Evolutionary conservation across 768 basidiomycete species (phyloP).

Genomic region (Zangia roseola): DNA sequence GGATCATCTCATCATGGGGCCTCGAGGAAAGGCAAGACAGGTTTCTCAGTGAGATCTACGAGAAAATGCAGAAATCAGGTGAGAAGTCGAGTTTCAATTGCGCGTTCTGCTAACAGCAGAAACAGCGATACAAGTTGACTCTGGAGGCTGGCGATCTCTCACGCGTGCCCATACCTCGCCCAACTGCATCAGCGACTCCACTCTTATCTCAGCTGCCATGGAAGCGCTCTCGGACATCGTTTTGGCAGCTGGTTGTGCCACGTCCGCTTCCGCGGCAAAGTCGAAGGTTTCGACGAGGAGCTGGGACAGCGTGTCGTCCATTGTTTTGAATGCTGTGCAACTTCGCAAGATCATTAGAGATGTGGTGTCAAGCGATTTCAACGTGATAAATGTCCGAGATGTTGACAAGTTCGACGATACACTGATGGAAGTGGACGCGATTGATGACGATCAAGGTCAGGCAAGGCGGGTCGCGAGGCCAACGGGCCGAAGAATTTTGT

Average conservation of each 20-base stretch:
- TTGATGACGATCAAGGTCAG: no score
- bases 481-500: no score
- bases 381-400: no score
- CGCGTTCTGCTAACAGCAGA: neutral
- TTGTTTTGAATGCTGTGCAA: neutral
- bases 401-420: no score
- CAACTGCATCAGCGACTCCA: neutral
- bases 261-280: no score
- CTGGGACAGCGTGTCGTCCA: neutral
- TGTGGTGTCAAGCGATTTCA: conserved; percentile 9
- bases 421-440: no score
- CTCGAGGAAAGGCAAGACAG: neutral
- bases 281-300: neutral
- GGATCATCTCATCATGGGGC: conserved; percentile 9
- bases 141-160: conserved; percentile 8
- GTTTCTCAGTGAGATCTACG: neutral
- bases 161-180: neutral
- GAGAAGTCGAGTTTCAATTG: neutral
- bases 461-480: no score
- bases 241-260: neutral
- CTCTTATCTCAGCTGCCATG: neutral
- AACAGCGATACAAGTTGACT: conserved; percentile 3
- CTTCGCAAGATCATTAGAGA: conserved; percentile 5
- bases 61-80: conserved; percentile 3
- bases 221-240: conserved; percentile 3